A percentile compares a stretch with the other conserved stretches of the same genome.
Conservation (phyloP, 1,284 basidiomycete genomes). For the Prillingera fragicola region DNA sequence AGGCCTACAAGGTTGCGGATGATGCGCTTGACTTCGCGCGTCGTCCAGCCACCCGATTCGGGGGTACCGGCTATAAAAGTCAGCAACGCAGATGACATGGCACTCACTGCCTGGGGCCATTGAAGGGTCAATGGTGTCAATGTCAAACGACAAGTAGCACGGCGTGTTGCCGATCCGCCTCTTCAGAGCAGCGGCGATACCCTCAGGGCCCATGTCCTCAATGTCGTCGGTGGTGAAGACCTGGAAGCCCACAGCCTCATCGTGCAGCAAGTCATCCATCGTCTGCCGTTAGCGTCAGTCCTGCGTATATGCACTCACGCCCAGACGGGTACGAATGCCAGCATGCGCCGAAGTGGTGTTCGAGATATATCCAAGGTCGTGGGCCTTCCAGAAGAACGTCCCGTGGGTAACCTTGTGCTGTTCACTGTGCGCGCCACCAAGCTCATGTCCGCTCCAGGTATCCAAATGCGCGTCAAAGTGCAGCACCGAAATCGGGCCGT, state of each 20-base stretch:
- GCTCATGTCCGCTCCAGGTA: conserved; percentile 45
- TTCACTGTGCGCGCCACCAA: conserved; percentile 16
- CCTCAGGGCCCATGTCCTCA: conserved; percentile 48
- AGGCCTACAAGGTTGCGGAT: conserved; percentile 44
- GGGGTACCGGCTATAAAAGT: conserved; percentile 35
- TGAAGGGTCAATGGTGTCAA: conserved; percentile 44
- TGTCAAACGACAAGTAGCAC: conserved; percentile 39
- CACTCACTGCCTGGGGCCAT: conserved; percentile 41
- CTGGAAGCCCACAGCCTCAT: conserved; percentile 48
- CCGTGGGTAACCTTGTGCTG: conserved; percentile 31
- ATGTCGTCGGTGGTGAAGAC: conserved; percentile 47
- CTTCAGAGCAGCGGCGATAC: conserved; percentile 44
- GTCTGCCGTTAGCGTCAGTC: conserved; percentile 2
- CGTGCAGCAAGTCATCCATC: conserved; percentile 33
- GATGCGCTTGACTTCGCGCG: conserved; percentile 47
- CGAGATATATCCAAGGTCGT: conserved; percentile 46
- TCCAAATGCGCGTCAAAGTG: conserved; percentile 43
- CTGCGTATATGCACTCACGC: conserved; percentile 17
- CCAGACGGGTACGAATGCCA: conserved; percentile 41
- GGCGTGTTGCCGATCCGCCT: conserved; percentile 38
- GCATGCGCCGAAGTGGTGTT: conserved; percentile 58
- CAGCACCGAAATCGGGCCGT: conserved; percentile 48
- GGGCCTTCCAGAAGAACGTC: conserved; percentile 49
- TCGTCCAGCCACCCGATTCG: conserved; percentile 49
- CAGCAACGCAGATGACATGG: neutral